Conservation (phyloP, 176 grass and related monocot genomes). For the Calamus simplicifolius region DNA sequence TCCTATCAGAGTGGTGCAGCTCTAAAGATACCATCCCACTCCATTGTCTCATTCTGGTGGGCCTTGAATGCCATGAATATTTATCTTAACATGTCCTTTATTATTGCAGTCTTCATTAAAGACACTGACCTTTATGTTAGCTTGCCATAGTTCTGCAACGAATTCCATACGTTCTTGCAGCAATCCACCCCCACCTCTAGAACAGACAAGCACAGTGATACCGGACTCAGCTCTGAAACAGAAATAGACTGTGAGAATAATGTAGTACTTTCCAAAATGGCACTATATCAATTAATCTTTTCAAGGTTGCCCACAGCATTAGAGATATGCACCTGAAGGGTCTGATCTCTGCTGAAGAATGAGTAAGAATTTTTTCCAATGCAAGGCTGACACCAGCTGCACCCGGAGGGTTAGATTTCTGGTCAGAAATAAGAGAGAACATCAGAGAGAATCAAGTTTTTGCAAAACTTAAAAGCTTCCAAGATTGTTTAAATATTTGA, state of each 20-base stretch:
- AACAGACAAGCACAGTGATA: slow-evolving; percentile 87
- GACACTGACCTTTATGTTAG: slow-evolving; percentile 74
- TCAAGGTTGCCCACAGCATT: neutral
- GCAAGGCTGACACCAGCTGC: slow-evolving; percentile 93
- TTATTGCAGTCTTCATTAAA: too few relatives aligned
- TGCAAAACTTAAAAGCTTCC: too few relatives aligned
- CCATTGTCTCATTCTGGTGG: too few relatives aligned
- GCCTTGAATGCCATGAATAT: too few relatives aligned
- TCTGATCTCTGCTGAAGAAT: slow-evolving; percentile 65
- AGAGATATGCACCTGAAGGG: slow-evolving; percentile 36
- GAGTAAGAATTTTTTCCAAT: slow-evolving; percentile 81
- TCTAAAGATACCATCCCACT: too few relatives aligned
- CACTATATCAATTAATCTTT: neutral
- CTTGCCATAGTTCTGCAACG: slow-evolving; percentile 81
- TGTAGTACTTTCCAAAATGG: too few relatives aligned
- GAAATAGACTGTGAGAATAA: neutral
- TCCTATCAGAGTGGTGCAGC: too few relatives aligned
- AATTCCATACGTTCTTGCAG: slow-evolving; percentile 78
- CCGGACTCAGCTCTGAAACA: slow-evolving; percentile 57
- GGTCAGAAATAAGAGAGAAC: neutral
- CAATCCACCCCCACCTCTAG: slow-evolving; percentile 82
- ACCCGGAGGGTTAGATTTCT: slow-evolving; percentile 78
- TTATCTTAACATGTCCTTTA: too few relatives aligned
- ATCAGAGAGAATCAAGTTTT: too few relatives aligned
- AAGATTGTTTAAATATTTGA: too few relatives aligned